Evolutionary conservation across 2,329 filamentous ascomycete genomes (phyloP).

Genomic region (Monosporascus sp.): DNA sequence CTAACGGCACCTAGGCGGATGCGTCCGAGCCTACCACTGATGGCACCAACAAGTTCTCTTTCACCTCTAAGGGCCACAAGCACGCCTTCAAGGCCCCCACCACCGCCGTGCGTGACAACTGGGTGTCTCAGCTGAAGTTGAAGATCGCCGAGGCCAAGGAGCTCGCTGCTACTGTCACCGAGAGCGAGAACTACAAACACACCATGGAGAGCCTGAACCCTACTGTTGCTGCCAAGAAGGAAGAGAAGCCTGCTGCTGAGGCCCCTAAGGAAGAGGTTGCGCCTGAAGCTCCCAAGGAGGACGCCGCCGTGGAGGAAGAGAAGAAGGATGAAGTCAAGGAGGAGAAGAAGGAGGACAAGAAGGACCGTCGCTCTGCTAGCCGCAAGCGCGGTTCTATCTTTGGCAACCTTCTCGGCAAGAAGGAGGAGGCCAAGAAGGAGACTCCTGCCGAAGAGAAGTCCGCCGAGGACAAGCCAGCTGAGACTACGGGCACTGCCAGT

Average conservation of each 20-base stretch:
- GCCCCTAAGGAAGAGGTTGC: slow-evolving; percentile 29
- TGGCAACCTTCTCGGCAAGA: slow-evolving; percentile 50
- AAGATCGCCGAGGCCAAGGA: slow-evolving; percentile 84
- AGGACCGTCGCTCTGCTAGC: slow-evolving; percentile 57
- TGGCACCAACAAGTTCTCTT: slow-evolving; percentile 74
- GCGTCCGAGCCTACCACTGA: slow-evolving; percentile 68
- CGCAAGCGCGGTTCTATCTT: slow-evolving; percentile 64
- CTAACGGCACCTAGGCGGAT: slow-evolving; percentile 43
- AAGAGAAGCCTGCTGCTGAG: slow-evolving; percentile 37
- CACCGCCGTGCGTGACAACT: slow-evolving; percentile 79
- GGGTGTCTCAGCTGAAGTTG: slow-evolving; percentile 77
- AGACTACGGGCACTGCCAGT: slow-evolving; percentile 22
- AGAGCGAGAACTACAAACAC: slow-evolving; percentile 84
- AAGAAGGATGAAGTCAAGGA: slow-evolving; percentile 29
- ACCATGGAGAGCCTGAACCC: slow-evolving; percentile 67
- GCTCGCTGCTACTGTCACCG: slow-evolving; percentile 64
- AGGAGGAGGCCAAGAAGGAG: slow-evolving; percentile 40
- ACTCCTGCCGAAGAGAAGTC: slow-evolving; percentile 32
- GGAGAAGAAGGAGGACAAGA: slow-evolving; percentile 43
- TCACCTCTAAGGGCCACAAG: slow-evolving; percentile 83
- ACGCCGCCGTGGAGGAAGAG: slow-evolving; percentile 24
- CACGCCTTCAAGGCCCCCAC: slow-evolving; percentile 83
- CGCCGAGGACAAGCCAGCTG: slow-evolving; percentile 32
- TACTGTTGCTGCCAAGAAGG: slow-evolving; percentile 34
- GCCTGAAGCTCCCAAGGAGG: slow-evolving; percentile 29